Conservation (phyloP, 805 yeast species). For the Nakazawaea ambrosiae region DNA sequence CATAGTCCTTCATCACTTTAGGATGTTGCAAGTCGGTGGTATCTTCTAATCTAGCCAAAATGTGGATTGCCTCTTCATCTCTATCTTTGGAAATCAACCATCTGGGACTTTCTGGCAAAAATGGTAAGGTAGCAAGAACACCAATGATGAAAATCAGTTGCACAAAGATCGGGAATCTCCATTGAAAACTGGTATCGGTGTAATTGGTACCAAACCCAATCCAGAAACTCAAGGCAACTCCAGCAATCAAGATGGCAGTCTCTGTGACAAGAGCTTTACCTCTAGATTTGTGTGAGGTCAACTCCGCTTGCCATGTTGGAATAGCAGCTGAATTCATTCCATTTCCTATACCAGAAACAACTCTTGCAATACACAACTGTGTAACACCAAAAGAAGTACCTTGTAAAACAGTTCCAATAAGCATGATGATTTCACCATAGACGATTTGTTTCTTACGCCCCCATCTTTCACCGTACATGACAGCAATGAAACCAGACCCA, state of each 20-base stretch:
- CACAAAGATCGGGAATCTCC: constrained; percentile 63
- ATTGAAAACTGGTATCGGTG: constrained; percentile 42
- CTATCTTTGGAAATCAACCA: constrained; percentile 44
- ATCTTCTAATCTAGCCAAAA: constrained; percentile 33
- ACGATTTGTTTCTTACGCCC: constrained; percentile 56
- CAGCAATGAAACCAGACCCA: constrained; percentile 44
- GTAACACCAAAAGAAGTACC: constrained; percentile 36
- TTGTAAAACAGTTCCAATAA: constrained; percentile 54
- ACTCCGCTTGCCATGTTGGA: constrained; percentile 69
- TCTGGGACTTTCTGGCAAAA: constrained; percentile 22
- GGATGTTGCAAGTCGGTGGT: constrained; percentile 14
- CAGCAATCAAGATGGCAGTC: constrained; percentile 62
- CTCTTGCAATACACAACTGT: constrained; percentile 53
- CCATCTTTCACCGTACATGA: constrained; percentile 41
- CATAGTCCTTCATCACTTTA: constrained; percentile 15
- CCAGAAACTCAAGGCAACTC: constrained; percentile 56
- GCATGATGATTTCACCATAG: constrained; percentile 48
- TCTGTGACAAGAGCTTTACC: constrained; percentile 57
- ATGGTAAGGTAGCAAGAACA: constrained; percentile 9
- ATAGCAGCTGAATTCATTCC: constrained; percentile 67
- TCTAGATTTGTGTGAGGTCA: constrained; percentile 57
- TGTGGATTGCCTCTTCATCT: constrained; percentile 32
- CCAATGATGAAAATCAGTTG: constrained; percentile 40
- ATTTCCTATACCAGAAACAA: constrained; percentile 61
- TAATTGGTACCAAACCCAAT: constrained; percentile 55